These are phyloP conservation scores for Trichoderma cornu-damae DNA, from an alignment of 2,329 filamentous ascomycete species.

Conservation along the genomic window DNA sequence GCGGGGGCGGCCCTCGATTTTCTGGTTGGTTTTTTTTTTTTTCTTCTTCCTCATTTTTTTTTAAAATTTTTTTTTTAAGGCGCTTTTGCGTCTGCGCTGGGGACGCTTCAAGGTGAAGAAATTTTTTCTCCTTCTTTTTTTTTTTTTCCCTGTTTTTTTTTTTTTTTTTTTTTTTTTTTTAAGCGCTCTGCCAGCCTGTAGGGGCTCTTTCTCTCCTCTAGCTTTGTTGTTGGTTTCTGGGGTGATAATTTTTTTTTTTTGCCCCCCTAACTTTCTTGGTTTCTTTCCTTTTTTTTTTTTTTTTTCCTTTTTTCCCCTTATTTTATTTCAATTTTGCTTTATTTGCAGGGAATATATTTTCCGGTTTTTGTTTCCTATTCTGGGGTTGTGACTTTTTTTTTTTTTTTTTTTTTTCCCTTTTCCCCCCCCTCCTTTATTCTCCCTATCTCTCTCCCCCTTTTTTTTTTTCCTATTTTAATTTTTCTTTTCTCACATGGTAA, in stretches of 20 bases:
- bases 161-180: not conserved
- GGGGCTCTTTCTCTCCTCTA: too few relatives aligned
- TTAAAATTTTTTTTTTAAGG: too few relatives aligned
- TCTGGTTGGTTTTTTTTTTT: not conserved
- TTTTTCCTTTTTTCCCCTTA: not conserved
- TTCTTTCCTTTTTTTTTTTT: not conserved
- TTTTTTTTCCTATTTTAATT: not conserved
- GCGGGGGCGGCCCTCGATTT: too few relatives aligned
- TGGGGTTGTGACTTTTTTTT: not conserved
- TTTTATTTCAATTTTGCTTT: not conserved
- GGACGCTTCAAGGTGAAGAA: too few relatives aligned
- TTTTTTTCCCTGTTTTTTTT: too few relatives aligned
- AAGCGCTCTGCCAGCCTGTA: too few relatives aligned
- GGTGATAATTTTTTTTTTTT: not conserved
- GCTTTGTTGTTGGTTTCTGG: too few relatives aligned
- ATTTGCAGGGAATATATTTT: not conserved
- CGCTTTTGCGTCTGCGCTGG: too few relatives aligned
- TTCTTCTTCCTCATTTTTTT: not conserved
- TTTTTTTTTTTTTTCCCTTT: not conserved
- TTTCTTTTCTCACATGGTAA: slow-evolving; percentile 5
- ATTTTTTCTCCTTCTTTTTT: too few relatives aligned
- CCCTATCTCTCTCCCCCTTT: too few relatives aligned
- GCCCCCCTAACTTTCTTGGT: not conserved
- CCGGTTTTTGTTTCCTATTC: slow-evolving; percentile 4
- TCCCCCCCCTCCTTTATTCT: not conserved